Base-by-base conservation (phyloP, 768 basidiomycete genomes). In the Heimioporus sp. region DNA sequence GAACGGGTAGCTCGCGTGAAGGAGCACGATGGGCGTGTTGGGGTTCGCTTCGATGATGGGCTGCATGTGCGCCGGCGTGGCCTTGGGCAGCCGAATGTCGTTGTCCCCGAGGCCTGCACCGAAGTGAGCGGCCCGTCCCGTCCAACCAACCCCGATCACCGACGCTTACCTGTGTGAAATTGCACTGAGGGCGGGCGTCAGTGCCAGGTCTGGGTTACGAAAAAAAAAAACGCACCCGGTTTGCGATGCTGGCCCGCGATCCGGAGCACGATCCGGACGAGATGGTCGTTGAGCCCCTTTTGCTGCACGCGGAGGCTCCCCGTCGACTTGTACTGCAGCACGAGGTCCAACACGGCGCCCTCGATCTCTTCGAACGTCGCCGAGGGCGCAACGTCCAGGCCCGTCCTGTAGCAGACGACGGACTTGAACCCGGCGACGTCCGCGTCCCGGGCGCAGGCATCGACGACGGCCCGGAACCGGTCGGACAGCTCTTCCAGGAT, bases 1-100 rank as follows among this genome's bases (percentile, higher is more conserved):
- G 64, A 79, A 90, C 0, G 90, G 90, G 60, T 91, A 92, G n/a
- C 83, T 77, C 5, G 86, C 77, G 60, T 91, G 90, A 2, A 92
- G 73, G 15, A 92, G 74, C 17, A 92, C 80, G 51, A 92, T 79
- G 6, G 65, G 75, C 3, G 85, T 78, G 6, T 78, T 50, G 1
- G 86, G 82, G 55, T 76, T 84, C 9, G 78, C 79, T 54, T 80
- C 79, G 62, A 91, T 87, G 54, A 87, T 65, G 4, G 82, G 74
- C 61, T 91, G 88, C 62, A 92, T 68, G 45, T 80, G 77, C 10
- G 86, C 73, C 2, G 90, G 87, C 4, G 83, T 84, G 1, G 85
- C 75, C 8, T 72, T 74, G 17, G 71, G 58, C 32, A 90, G 70
- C 21, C 68, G 75, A 44, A 92, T 80, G 48, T 91, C 86, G 51